These are phyloP conservation scores for Nakaseomyces uthaithaninus DNA, from an alignment of 1,139 yeast species.

Conservation along the genomic window DNA sequence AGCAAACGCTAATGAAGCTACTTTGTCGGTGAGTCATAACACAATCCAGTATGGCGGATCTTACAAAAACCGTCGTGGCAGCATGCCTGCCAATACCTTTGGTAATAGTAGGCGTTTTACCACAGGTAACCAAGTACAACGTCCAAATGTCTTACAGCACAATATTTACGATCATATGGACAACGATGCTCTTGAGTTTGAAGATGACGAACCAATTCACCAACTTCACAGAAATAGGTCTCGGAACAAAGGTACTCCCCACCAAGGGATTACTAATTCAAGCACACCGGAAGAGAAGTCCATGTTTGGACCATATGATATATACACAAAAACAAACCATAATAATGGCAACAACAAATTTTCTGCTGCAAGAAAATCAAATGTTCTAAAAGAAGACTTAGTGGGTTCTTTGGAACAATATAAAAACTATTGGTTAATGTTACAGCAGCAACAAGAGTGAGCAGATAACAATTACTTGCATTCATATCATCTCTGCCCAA, in stretches of 20 bases:
- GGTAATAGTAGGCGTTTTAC: constrained; percentile 3
- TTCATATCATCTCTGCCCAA: too few species aligned
- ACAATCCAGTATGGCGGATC: constrained; percentile 16
- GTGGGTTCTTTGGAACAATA: constrained; percentile 33
- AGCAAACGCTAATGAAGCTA: constrained; percentile 20
- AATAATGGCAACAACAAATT: constrained; percentile 9
- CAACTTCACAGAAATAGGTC: constrained; percentile 6
- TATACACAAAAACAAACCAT: constrained; percentile 15
- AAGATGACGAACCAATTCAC: constrained; percentile 24
- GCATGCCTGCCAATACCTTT: constrained; percentile 8
- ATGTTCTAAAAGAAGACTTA: constrained; percentile 27
- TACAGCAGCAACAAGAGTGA: constrained; percentile 29
- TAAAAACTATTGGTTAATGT: constrained; percentile 31
- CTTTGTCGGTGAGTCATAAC: constrained; percentile 21
- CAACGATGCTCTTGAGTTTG: constrained; percentile 28
- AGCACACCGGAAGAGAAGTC: constrained; percentile 14
- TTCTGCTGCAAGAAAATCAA: constrained; percentile 24
- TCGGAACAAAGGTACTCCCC: constrained; percentile 8
- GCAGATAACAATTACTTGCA: too few species aligned
- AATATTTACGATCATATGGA: constrained; percentile 28
- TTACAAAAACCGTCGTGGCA: constrained; percentile 12
- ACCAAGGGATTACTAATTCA: constrained; percentile 12
- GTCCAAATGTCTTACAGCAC: constrained; percentile 4
- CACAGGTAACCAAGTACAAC: background rate
- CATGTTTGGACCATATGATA: constrained; percentile 28